Evolutionary conservation across 768 basidiomycete species (phyloP), one percentile per base, ranked within the genome.

Genomic region (Amyloporia xantha): DNA sequence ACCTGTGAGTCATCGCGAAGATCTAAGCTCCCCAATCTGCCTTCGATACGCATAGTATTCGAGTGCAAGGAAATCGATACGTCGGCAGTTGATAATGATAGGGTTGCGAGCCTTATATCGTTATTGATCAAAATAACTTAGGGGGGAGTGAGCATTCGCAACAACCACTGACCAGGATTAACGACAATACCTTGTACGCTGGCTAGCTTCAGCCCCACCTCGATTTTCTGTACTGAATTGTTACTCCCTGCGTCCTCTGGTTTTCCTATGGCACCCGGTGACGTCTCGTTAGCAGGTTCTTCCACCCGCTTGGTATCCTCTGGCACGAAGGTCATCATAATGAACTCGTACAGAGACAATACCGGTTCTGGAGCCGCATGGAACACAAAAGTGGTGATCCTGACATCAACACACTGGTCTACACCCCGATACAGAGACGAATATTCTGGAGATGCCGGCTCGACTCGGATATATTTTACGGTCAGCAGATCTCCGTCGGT

Each of bases 251-350:
- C 47, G 5, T 33, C 49, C 13, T 45, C 28, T 19, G 30, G 15
- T 7, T n/a, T n/a, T n/a, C n/a, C n/a, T n/a, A n/a, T n/a, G n/a
- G n/a, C n/a, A 11, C 25, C 44, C 17, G 20, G 6, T 45, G n/a
- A 23, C 19, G 19, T 10, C 13, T n/a, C 44, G 17, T 17, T 5
- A 30, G 44, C 10, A 35, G 33, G 44, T 13, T 44, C 24, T 26
- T 52, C 48, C 39, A 41, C 35, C 19, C 44, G 42, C 30, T 49
- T 49, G n/a, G 83, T n/a, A 12, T 45, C 41, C 37, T 57, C 48
- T 7, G 86, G 80, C 9, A 91, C 88, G 66, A 99, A 99, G 0
- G 96, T 97, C 2, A 88, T 86, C 86, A 99, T 94, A 66, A 99
- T 80, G 69, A 95, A 97, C 68, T 98, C 93, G 66, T 97, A 98